These are phyloP conservation scores for Thraustotheca clavata DNA, from an alignment of 352 stramenopile genomes.

Conservation along the genomic window DNA sequence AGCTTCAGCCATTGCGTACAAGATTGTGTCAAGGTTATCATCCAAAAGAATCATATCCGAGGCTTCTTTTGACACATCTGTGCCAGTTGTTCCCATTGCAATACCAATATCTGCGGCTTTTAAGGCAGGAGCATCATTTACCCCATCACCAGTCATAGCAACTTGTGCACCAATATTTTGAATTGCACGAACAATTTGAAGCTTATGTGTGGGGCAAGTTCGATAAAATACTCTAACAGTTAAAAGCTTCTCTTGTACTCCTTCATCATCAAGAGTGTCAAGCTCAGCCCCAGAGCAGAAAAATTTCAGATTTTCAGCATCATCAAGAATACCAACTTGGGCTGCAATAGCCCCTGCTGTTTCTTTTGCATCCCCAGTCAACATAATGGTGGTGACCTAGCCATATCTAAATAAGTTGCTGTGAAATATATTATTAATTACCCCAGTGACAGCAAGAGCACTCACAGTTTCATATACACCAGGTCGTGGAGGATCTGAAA, in stretches of 20 bases:
- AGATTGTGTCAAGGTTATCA: slow-evolving; percentile 98
- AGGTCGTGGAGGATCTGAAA: slow-evolving; percentile 74
- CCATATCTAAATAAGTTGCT: slow-evolving; percentile 33
- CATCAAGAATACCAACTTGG: slow-evolving; percentile 91
- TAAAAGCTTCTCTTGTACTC: slow-evolving; percentile 73
- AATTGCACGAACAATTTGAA: slow-evolving; percentile 92
- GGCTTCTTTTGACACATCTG: slow-evolving; percentile 97
- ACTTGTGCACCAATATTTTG: slow-evolving; percentile 82
- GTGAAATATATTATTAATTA: background rate
- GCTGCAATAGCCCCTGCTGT: slow-evolving; percentile 92
- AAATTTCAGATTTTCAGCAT: slow-evolving; percentile 40
- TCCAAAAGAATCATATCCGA: slow-evolving; percentile 97
- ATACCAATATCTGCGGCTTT: slow-evolving; percentile 96
- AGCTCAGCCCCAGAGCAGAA: slow-evolving; percentile 84
- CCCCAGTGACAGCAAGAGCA: background rate
- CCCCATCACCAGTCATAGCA: slow-evolving; percentile 99
- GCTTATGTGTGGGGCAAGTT: slow-evolving; percentile 92
- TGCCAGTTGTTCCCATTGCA: slow-evolving; percentile 97
- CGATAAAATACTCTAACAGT: slow-evolving; percentile 94
- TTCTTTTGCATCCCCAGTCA: slow-evolving; percentile 94
- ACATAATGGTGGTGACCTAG: slow-evolving; percentile 83
- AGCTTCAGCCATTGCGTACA: slow-evolving; percentile 93
- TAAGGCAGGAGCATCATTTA: slow-evolving; percentile 97
- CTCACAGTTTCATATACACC: slow-evolving; percentile 57
- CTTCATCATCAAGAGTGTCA: slow-evolving; percentile 83